Evolutionary conservation across 2,329 filamentous ascomycete genomes (phyloP).

Genomic region (Stachybotrys echinatus): DNA sequence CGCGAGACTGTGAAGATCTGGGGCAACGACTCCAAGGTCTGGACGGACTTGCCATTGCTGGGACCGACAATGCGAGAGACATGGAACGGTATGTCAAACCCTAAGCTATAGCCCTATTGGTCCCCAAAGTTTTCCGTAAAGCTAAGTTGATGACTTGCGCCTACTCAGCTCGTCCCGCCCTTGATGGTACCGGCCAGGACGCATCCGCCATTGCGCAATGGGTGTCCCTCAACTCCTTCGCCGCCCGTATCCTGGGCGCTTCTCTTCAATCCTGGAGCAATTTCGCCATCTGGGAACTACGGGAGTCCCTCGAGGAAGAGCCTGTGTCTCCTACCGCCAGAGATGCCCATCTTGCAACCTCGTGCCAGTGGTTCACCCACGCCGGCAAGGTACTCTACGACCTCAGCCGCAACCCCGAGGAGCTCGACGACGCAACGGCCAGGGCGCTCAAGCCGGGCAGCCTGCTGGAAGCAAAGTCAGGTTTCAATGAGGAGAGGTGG

Average conservation of each 20-base stretch:
- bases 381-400: slow-evolving; percentile 18
- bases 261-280: slow-evolving; percentile 15
- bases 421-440: slow-evolving; percentile 13
- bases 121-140: background rate
- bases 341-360: slow-evolving; percentile 14
- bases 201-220: slow-evolving; percentile 15
- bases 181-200: slow-evolving; percentile 15
- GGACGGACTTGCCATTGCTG: slow-evolving; percentile 24
- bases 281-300: slow-evolving; percentile 24
- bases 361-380: slow-evolving; percentile 22
- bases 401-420: slow-evolving; percentile 5
- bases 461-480: slow-evolving; percentile 13
- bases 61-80: slow-evolving; percentile 21
- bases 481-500: slow-evolving; percentile 20
- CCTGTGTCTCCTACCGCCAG: slow-evolving; percentile 8
- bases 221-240: slow-evolving; percentile 26
- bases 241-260: slow-evolving; percentile 21
- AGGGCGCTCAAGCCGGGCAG: slow-evolving; percentile 13
- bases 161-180: slow-evolving; percentile 14
- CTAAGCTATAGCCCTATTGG: background rate
- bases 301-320: slow-evolving; percentile 20
- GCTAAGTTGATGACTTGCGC: background rate
- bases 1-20: slow-evolving; percentile 19
- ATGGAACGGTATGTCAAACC: slow-evolving; percentile 19
- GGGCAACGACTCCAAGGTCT: slow-evolving; percentile 17